Percentiles rank a stretch among this genome's conserved stretches.
These are phyloP conservation scores for Ciborinia camelliae DNA, from an alignment of 2,329 filamentous ascomycete genomes.

Conservation along the genomic window DNA sequence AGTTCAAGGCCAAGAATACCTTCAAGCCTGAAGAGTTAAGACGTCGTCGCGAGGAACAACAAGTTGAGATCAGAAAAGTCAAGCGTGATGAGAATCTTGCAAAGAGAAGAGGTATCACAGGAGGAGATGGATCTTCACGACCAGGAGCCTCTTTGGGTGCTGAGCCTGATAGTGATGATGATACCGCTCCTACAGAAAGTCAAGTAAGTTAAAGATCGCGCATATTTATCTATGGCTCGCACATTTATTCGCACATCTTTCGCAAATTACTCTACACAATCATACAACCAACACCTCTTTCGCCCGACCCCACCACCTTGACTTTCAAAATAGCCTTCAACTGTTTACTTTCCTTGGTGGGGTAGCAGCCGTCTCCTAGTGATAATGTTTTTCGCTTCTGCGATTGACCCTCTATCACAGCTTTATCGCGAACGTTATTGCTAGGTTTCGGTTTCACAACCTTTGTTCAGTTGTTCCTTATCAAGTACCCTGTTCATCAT, in stretches of 20 bases:
- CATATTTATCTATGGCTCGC: constrained; percentile 6
- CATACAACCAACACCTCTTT: neutral
- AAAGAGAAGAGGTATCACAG: constrained; percentile 92
- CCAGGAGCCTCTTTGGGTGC: constrained; percentile 81
- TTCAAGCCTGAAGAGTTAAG: constrained; percentile 99
- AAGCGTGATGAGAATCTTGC: constrained; percentile 99
- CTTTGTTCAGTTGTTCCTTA: constrained; percentile 13
- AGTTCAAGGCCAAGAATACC: constrained; percentile 99
- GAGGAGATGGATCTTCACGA: constrained; percentile 64
- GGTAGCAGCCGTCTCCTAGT: constrained; percentile 27
- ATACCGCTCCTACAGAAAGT: constrained; percentile 88
- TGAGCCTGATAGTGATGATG: constrained; percentile 95
- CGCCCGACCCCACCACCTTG: constrained; percentile 7
- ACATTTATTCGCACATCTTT: neutral
- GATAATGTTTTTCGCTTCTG: constrained; percentile 36
- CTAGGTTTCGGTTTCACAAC: constrained; percentile 12
- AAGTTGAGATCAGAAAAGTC: constrained; percentile 97
- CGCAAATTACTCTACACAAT: neutral
- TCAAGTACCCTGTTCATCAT: constrained; percentile 20
- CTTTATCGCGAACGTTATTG: constrained; percentile 12
- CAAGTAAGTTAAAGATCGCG: constrained; percentile 65
- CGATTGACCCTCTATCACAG: constrained; percentile 22
- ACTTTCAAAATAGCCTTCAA: constrained; percentile 12
- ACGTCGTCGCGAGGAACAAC: constrained; percentile 96
- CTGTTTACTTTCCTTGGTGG: constrained; percentile 36